Evolutionary conservation across 2,329 filamentous ascomycete species (phyloP).

Genomic region (Paramyrothecium sp.): DNA sequence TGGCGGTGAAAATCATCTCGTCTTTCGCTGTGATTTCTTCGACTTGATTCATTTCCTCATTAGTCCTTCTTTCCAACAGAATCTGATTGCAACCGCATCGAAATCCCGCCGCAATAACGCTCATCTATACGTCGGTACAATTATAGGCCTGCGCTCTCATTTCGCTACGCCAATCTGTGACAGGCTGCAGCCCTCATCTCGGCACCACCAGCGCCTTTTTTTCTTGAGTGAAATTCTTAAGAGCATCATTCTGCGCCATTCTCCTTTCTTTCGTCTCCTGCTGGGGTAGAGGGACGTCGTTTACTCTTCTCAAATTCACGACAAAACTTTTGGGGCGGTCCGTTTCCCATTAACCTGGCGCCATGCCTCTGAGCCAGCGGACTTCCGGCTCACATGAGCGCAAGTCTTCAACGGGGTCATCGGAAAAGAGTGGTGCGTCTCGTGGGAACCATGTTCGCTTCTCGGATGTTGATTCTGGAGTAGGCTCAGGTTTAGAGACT

Average conservation of each 20-base stretch:
- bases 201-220: neutral
- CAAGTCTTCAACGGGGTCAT: slow-evolving; percentile 12
- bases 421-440: slow-evolving; percentile 4
- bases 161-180: neutral
- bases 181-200: neutral
- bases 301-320: neutral
- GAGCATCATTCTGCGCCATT: too few relatives aligned
- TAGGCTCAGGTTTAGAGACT: slow-evolving; percentile 19
- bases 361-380: slow-evolving; percentile 25
- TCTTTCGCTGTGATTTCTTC: neutral
- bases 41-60: neutral
- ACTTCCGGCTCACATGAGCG: slow-evolving; percentile 22
- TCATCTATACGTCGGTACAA: too few relatives aligned
- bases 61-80: too few relatives aligned
- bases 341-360: neutral
- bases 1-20: neutral
- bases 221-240: too few relatives aligned
- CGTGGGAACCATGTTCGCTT: slow-evolving; percentile 1
- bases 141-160: too few relatives aligned
- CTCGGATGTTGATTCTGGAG: slow-evolving; percentile 13
- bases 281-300: too few relatives aligned
- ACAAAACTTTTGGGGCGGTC: neutral
- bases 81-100: too few relatives aligned
- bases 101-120: too few relatives aligned
- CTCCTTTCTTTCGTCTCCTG: too few relatives aligned